Evolutionary conservation across 176 grass and related monocot species (phyloP).

Genomic region (Raddia guianensis): DNA sequence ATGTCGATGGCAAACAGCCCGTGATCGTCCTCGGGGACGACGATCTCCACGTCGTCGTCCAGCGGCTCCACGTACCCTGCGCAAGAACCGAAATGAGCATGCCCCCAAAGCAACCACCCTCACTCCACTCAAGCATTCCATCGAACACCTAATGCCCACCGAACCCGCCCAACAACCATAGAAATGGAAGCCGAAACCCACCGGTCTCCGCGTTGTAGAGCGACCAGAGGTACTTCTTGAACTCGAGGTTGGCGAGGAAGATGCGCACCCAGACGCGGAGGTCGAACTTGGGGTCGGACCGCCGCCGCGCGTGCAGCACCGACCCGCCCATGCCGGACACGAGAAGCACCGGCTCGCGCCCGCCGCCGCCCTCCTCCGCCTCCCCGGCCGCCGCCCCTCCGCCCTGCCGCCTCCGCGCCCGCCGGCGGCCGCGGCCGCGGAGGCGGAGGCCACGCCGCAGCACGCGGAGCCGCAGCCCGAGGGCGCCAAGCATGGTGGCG

Average conservation of each 20-base stretch:
- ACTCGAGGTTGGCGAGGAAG: conserved; percentile 76
- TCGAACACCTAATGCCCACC: not conserved
- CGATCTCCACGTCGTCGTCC: conserved; percentile 75
- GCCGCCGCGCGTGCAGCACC: conserved; percentile 73
- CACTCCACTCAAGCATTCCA: not conserved
- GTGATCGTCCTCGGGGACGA: conserved; percentile 83
- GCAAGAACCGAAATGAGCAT: not conserved
- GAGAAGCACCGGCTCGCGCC: conserved; percentile 74
- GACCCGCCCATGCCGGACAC: conserved; percentile 92
- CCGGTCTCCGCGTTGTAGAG: conserved; percentile 73
- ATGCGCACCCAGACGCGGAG: conserved; percentile 84
- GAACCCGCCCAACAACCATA: not conserved
- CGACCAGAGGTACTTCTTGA: conserved; percentile 95
- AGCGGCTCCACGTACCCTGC: conserved; percentile 80
- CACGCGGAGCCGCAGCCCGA: conserved; percentile 46
- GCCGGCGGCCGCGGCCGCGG: conserved; percentile 14
- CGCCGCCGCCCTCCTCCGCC: not conserved
- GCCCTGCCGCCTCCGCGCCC: not conserved
- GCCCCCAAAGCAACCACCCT: not conserved
- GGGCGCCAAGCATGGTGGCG: conserved; percentile 49
- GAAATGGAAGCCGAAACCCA: conserved; percentile 29
- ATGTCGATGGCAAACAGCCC: conserved; percentile 87
- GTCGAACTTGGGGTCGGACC: conserved; percentile 54
- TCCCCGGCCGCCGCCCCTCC: not conserved
- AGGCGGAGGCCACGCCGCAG: conserved; percentile 42